Conservation (phyloP, 768 basidiomycete genomes). For the Psilocybe azurescens region DNA sequence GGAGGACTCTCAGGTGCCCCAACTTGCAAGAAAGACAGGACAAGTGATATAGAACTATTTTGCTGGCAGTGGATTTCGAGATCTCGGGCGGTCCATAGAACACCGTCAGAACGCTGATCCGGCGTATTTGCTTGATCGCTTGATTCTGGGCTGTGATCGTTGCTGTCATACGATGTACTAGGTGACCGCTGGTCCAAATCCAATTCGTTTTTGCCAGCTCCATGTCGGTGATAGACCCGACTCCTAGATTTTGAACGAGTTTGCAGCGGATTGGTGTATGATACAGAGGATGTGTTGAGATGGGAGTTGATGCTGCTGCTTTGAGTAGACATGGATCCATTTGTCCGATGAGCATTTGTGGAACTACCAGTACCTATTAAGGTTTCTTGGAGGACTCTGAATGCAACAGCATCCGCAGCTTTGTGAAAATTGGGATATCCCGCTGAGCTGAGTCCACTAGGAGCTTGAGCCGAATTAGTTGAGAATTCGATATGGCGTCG, state of each 20-base stretch:
- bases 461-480: constrained; percentile 29
- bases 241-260: constrained; percentile 75
- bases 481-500: constrained; percentile 69
- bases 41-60: constrained; percentile 83
- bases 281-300: constrained; percentile 19
- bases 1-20: constrained; percentile 41
- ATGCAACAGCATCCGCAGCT: constrained; percentile 77
- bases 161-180: constrained; percentile 37
- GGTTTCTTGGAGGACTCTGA: constrained; percentile 85
- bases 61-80: constrained; percentile 85
- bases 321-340: constrained; percentile 22
- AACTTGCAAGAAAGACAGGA: constrained; percentile 69
- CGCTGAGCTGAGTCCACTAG: constrained; percentile 39
- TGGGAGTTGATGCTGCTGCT: constrained; percentile 18
- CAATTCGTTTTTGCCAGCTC: constrained; percentile 67
- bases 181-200: constrained; percentile 46
- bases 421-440: constrained; percentile 55
- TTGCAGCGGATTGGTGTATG: constrained; percentile 40
- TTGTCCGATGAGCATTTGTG: constrained; percentile 16
- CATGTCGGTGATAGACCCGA: constrained; percentile 66
- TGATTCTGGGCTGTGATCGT: constrained; percentile 24
- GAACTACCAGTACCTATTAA: constrained; percentile 49
- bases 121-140: constrained; percentile 25
- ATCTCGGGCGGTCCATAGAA: constrained; percentile 81
- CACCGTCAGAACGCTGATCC: constrained; percentile 40